These are phyloP conservation scores for Colletotrichum sp. DNA, from an alignment of 2,329 filamentous ascomycete species.

Conservation along the genomic window DNA sequence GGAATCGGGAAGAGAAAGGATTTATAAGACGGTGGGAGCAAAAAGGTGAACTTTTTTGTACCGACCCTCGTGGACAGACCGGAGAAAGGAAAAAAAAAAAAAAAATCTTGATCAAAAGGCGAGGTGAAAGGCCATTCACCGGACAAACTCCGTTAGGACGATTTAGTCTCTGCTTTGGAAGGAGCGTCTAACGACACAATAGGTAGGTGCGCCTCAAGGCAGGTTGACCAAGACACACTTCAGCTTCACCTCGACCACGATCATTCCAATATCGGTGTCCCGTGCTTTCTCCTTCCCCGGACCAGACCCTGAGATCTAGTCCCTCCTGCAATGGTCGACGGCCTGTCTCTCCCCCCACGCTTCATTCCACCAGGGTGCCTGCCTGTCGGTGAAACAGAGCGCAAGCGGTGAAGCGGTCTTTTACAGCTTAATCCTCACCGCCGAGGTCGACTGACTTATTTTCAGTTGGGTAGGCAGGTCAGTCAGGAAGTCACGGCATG, in stretches of 20 bases:
- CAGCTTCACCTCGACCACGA: not conserved
- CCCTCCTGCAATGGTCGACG: not conserved
- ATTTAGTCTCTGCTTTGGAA: not conserved
- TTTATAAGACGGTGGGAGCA: slow-evolving; percentile 3
- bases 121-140: not conserved
- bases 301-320: not conserved
- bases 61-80: not conserved
- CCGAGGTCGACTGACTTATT: not conserved
- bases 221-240: not conserved
- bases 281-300: not conserved
- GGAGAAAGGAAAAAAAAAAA: not conserved
- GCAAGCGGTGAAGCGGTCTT: slow-evolving; percentile 14
- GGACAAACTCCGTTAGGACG: slow-evolving; percentile 7
- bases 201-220: not conserved
- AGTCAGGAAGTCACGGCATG: not conserved
- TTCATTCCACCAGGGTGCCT: slow-evolving; percentile 2
- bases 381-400: slow-evolving; percentile 15
- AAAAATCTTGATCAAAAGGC: not conserved
- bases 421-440: not conserved
- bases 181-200: not conserved
- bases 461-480: not conserved
- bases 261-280: not conserved
- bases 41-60: not conserved
- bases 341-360: not conserved
- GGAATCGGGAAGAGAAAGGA: not conserved